These are phyloP conservation scores for Eimeria brunetti DNA, from an alignment of 169 alveolate genomes.

Conservation along the genomic window DNA sequence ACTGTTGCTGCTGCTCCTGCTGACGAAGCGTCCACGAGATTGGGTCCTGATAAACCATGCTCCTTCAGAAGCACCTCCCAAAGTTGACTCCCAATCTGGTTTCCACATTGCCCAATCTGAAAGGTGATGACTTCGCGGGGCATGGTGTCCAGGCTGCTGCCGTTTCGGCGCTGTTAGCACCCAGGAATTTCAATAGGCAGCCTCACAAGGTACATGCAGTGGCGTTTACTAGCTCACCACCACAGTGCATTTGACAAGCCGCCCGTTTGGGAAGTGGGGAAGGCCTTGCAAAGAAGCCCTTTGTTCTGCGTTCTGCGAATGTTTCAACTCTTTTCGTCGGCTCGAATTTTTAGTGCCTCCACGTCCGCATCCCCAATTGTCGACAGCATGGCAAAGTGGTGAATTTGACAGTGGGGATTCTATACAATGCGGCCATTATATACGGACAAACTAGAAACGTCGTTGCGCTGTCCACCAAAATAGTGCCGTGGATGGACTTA, in stretches of 20 bases:
- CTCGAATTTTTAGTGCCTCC: not conserved
- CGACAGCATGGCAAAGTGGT: not conserved
- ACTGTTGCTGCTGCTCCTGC: not conserved
- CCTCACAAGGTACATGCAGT: not conserved
- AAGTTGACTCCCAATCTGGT: conserved; percentile 99
- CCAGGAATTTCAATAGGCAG: not conserved
- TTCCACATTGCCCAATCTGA: conserved; percentile 99
- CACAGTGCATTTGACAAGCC: not conserved
- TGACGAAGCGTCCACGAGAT: not conserved
- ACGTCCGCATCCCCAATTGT: not conserved
- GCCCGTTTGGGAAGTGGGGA: not conserved
- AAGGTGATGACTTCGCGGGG: conserved; percentile 99
- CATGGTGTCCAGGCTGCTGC: conserved; percentile 87
- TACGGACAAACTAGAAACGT: not conserved
- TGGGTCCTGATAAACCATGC: conserved; percentile 93
- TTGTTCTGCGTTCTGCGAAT: not conserved
- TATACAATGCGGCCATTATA: not conserved
- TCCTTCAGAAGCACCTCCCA: conserved; percentile 99
- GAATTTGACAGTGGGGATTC: not conserved
- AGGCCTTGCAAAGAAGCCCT: not conserved
- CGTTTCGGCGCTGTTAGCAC: not conserved
- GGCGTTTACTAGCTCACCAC: not conserved
- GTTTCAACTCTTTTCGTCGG: not conserved
- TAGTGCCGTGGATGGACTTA: not conserved
- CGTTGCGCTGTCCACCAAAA: not conserved